phyloP scores from a whole-genome alignment of 257 asterid species.

The Anisodus tanguticus region DNA sequence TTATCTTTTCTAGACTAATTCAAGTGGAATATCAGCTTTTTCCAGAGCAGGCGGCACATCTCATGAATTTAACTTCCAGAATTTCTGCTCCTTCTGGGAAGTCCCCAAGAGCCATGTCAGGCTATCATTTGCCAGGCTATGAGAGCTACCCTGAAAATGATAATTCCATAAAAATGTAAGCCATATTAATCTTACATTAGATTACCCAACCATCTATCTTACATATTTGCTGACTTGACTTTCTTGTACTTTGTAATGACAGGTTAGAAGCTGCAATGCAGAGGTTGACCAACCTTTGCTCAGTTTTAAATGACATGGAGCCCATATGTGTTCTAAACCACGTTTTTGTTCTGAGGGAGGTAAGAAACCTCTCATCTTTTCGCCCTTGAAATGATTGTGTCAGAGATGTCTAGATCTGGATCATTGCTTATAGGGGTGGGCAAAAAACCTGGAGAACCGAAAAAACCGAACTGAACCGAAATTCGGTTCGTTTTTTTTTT shows the following conservation, averaged over 20 bases:
- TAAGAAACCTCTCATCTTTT: slow-evolving; percentile 35
- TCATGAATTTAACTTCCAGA: slow-evolving; percentile 93
- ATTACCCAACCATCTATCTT: slow-evolving; percentile 13
- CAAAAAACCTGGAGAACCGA: too few species aligned
- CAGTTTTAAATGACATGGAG: slow-evolving; percentile 98
- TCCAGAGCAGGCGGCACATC: slow-evolving; percentile 98
- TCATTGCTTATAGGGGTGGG: background rate
- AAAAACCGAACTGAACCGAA: too few species aligned
- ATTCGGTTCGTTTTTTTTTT: too few species aligned
- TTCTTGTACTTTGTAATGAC: slow-evolving; percentile 42
- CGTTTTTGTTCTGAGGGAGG: slow-evolving; percentile 98
- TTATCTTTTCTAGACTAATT: slow-evolving; percentile 39
- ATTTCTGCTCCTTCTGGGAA: slow-evolving; percentile 68
- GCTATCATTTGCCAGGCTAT: slow-evolving; percentile 88
- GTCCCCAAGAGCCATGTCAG: slow-evolving; percentile 82
- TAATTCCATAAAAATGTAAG: slow-evolving; percentile 87
- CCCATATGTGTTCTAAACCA: slow-evolving; percentile 97
- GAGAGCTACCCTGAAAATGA: slow-evolving; percentile 94
- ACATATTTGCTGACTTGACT: background rate
- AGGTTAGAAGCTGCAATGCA: slow-evolving; percentile 99
- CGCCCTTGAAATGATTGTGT: slow-evolving; percentile 22
- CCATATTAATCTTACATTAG: slow-evolving; percentile 23
- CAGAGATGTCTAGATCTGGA: background rate
- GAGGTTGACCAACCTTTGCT: slow-evolving; percentile 95
- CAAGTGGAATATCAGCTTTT: slow-evolving; percentile 72